Evolutionary conservation across 2,329 filamentous ascomycete species (phyloP), one percentile per base, ranked within the genome.

Genomic region (Apiospora saccharicola): DNA sequence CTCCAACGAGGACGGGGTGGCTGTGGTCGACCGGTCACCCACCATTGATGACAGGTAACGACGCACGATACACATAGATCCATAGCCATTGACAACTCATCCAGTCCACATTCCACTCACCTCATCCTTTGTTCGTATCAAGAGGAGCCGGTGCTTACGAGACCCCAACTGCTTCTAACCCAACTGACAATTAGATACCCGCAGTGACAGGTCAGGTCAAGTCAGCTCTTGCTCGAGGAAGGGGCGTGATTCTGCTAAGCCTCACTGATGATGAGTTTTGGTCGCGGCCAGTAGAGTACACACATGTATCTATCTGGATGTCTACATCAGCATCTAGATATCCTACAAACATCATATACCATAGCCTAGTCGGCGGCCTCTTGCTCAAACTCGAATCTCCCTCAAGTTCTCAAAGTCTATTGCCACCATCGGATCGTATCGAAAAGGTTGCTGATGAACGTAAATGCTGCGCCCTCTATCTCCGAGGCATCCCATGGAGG

Each of bases 381-480:
- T 64, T 41, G 57, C 57, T n/a, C 57, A 13, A n/a, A 64, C 34
- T 24, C 7, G 19, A 41, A 64, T n/a, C 34, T 14, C 57, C 8
- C 57, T 24, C 57, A n/a, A 37, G n/a, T 8, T 7, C 2, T 10
- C 1, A 51, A 51, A 51, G 46, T n/a, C 19, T 47, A 37, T 41
- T 41, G 57, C 57, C 57, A 64, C 57, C 30, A 41, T 24, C 22
- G 41, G 19, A 22, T 34, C 57, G 57, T 14, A n/a, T n/a, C 24
- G 57, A 64, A 64, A 64, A 64, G 57, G 30, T 64, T 64, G 41
- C 10, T 19, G 34, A 64, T 41, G 34, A n/a, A 24, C 8, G 34
- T n/a, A 64, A 34, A 64, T 41, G 57, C 57, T 41, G 57, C 57
- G 57, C 34, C 57, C 41, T 64, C 30, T 34, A 64, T 41, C 8